phyloP scores from a whole-genome alignment of 2,329 filamentous ascomycete genomes.

The Pseudogymnoascus sp. region DNA sequence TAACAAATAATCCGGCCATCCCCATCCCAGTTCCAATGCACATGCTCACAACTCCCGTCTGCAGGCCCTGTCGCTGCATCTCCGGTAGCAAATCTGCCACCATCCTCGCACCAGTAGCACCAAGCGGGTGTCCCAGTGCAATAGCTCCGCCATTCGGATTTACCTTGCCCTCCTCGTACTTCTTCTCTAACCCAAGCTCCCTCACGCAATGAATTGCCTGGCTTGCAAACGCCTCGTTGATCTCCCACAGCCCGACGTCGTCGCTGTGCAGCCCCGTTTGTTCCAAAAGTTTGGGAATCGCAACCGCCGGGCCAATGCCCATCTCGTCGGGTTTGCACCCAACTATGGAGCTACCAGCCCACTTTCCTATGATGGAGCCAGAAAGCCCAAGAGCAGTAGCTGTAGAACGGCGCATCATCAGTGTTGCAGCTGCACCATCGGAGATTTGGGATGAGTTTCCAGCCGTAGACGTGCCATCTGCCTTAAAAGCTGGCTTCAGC shows the following conservation, averaged over 20 bases:
- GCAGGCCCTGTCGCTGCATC: slow-evolving; percentile 56
- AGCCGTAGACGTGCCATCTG: slow-evolving; percentile 69
- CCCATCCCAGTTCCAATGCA: slow-evolving; percentile 80
- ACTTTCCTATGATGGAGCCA: slow-evolving; percentile 68
- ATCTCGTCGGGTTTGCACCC: slow-evolving; percentile 88
- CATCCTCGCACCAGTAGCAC: slow-evolving; percentile 79
- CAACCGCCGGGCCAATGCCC: slow-evolving; percentile 81
- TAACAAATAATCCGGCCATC: slow-evolving; percentile 59
- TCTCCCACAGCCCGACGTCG: slow-evolving; percentile 82
- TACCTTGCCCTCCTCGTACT: slow-evolving; percentile 57
- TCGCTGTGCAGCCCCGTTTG: slow-evolving; percentile 55
- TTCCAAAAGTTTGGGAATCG: slow-evolving; percentile 72
- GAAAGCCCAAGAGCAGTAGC: slow-evolving; percentile 64
- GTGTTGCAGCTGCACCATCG: slow-evolving; percentile 75
- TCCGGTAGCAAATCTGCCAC: slow-evolving; percentile 56
- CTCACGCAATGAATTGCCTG: slow-evolving; percentile 64
- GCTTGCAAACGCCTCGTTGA: slow-evolving; percentile 75
- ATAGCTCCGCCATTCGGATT: slow-evolving; percentile 93
- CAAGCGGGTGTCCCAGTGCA: slow-evolving; percentile 85
- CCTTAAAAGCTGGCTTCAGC: slow-evolving; percentile 78
- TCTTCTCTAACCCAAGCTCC: slow-evolving; percentile 56
- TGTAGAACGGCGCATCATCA: slow-evolving; percentile 78
- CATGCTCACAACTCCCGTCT: slow-evolving; percentile 85
- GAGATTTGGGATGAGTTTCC: slow-evolving; percentile 82
- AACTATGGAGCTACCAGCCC: slow-evolving; percentile 65